Evolutionary conservation across 768 basidiomycete species (phyloP), one percentile per base, ranked within the genome.

Genomic region (Gymnopilus dilepis): DNA sequence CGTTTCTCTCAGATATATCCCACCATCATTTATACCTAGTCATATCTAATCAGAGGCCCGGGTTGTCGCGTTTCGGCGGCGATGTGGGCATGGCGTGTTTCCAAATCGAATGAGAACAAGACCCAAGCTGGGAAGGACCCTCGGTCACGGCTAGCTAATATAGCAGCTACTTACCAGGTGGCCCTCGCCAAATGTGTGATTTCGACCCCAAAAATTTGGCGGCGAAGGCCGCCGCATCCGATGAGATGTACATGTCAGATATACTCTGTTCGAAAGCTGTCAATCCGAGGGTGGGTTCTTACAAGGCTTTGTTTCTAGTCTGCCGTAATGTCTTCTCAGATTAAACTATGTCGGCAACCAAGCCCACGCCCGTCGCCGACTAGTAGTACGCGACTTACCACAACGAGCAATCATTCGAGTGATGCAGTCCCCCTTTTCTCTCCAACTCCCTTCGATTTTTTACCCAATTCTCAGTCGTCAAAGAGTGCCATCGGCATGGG

Each of bases 131-230:
- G 55, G 40, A 26, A 38, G 34, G 7, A 31, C 58, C 38, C 40
- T 59, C 40, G 58, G 58, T 42, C 50, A 50, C 58, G 40, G 51
- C 19, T 50, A n/a, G 47, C 47, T 50, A 31, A 50, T 50, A 50
- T 50, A 31, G 28, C 47, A 50, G 28, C 28, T 50, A 19, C 3
- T 28, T 50, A 28, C 47, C 47, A 41, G 52, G 59, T 60, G 53
- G 6, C 24, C 9, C 33, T 37, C 17, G 30, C 52, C 58, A 33
- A 48, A 54, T 55, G 22, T 24, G 34, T 50, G 62, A 59, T 56
- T 59, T 41, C 19, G 19, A 63, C 62, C 62, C 62, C 58, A 63
- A 59, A 63, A 63, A 56, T 56, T 47, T 63, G 17, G 53, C 33
- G 22, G 57, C 37, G 33, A 43, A 24, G 21, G 43, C 43, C 52